Base-by-base conservation (phyloP, 2,329 filamentous ascomycete species). In the Fusarium penzigii region DNA sequence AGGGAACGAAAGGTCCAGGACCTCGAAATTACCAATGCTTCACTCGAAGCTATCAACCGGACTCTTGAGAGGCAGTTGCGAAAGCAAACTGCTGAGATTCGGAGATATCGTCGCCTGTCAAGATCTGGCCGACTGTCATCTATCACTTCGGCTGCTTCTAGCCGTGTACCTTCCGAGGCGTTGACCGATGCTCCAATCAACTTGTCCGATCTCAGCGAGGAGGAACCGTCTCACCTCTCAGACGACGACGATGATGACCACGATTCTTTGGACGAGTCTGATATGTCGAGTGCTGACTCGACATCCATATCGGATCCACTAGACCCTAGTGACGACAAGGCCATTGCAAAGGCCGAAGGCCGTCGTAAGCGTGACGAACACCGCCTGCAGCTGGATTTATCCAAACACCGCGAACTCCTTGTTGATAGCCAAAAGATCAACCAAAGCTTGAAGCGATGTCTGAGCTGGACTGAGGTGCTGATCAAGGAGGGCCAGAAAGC, bases 1-100 rank as follows among this genome's bases (percentile, higher is more conserved):
- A 84, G 91, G 36, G 94, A 97, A 71, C 85, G 94, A 55, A 99
- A 97, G 75, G 92, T 99, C 1, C 83, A 97, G 61, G 94, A 99
- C 69, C 78, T 99, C 6, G 91, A 99, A 69, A 99, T 99, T 58
- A 96, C 89, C 49, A 99, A 99, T 66, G 94, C 91, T 1, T 97
- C 92, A 2, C 80, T 99, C 3, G 83, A 96, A 51, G 94, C 94
- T 39, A 97, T 99, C 73, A 99, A 99, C 68, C 83, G 92, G 48
- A 94, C 92, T 0, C 76, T 99, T 0, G 94, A 99, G 73, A 84
- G 91, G 20, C 91, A 97, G 68, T 81, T 99, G 64, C 85, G 92
- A 25, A 96, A 96, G 68, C 93, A 97, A 65, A 93, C 89, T 38
- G 84, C 89, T 1, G 94, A 99, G 68, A 70, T 99, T 32, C 86